phyloP scores from a whole-genome alignment of 495 filamentous ascomycete species.

The Xylaria castorea region DNA sequence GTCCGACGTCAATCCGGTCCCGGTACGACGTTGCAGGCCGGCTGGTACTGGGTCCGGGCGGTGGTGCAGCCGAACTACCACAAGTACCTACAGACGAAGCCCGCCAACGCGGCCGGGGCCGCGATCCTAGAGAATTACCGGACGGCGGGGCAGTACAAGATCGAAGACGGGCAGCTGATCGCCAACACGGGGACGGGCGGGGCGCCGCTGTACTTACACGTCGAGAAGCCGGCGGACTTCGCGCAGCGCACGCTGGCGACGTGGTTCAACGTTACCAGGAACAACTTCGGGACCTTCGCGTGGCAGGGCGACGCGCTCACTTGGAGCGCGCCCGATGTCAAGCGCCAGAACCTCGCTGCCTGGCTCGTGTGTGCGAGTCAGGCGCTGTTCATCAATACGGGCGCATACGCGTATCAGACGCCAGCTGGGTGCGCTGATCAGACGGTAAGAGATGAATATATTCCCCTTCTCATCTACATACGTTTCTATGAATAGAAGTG shows the following conservation, averaged over 20 bases:
- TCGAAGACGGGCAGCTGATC: slow-evolving; percentile 62
- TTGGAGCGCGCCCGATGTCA: slow-evolving; percentile 58
- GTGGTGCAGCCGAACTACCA: slow-evolving; percentile 66
- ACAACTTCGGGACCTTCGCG: slow-evolving; percentile 63
- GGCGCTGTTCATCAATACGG: slow-evolving; percentile 64
- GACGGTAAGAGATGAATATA: slow-evolving; percentile 53
- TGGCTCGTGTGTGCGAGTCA: slow-evolving; percentile 65
- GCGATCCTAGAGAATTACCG: slow-evolving; percentile 60
- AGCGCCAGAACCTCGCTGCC: slow-evolving; percentile 61
- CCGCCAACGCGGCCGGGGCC: slow-evolving; percentile 52
- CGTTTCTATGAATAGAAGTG: background rate
- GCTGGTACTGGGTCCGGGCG: slow-evolving; percentile 67
- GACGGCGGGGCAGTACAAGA: slow-evolving; percentile 66
- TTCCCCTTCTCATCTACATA: background rate
- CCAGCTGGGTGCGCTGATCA: slow-evolving; percentile 64
- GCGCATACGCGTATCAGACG: slow-evolving; percentile 63
- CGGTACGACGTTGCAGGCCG: slow-evolving; percentile 50
- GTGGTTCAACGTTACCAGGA: slow-evolving; percentile 59
- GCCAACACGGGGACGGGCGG: slow-evolving; percentile 51
- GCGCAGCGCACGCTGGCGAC: slow-evolving; percentile 53
- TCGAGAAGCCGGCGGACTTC: slow-evolving; percentile 58
- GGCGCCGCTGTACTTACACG: slow-evolving; percentile 52
- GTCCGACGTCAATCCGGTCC: slow-evolving; percentile 25
- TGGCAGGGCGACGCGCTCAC: slow-evolving; percentile 61
- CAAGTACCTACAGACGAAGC: slow-evolving; percentile 67